These are phyloP conservation scores for Geotrichum macrosporum DNA, from an alignment of 1,139 yeast genomes.

Conservation along the genomic window DNA sequence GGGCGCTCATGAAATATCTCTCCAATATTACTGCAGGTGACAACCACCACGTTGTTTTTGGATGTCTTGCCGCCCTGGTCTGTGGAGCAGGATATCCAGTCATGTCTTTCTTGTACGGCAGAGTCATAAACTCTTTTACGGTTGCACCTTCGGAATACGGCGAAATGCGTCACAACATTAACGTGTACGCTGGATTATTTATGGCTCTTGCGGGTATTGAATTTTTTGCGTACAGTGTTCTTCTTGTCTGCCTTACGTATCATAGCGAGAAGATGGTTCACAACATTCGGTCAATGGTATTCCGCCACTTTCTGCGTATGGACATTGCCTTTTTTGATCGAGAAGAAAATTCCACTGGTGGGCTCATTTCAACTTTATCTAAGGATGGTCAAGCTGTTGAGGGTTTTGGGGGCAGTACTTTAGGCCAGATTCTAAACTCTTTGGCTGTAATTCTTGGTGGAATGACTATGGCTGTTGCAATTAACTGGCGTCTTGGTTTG, in stretches of 20 bases:
- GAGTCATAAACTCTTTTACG: conserved; percentile 39
- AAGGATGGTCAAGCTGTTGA: conserved; percentile 68
- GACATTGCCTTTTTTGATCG: conserved; percentile 78
- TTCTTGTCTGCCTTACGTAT: too few species aligned
- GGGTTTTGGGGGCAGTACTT: conserved; percentile 79
- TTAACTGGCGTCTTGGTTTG: conserved; percentile 61
- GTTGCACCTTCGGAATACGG: conserved; percentile 34
- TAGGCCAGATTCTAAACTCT: conserved; percentile 70
- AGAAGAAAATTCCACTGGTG: conserved; percentile 17
- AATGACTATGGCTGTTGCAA: conserved; percentile 66
- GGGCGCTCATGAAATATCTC: conserved; percentile 10
- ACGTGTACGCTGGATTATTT: conserved; percentile 39
- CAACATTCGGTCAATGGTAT: conserved; percentile 34
- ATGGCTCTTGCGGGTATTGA: conserved; percentile 42
- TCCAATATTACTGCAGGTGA: neutral
- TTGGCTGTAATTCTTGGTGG: conserved; percentile 68
- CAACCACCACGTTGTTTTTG: neutral
- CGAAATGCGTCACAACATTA: conserved; percentile 38
- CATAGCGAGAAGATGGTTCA: conserved; percentile 36
- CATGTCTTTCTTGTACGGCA: conserved; percentile 40
- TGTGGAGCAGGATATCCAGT: conserved; percentile 42
- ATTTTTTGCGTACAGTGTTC: conserved; percentile 34
- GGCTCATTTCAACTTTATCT: conserved; percentile 17
- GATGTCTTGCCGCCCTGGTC: neutral
- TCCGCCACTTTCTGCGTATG: conserved; percentile 50